Evolutionary conservation across 345 rosid genomes (phyloP), one percentile per base, ranked within the genome.

Genomic region (Fremontodendron californicum): DNA sequence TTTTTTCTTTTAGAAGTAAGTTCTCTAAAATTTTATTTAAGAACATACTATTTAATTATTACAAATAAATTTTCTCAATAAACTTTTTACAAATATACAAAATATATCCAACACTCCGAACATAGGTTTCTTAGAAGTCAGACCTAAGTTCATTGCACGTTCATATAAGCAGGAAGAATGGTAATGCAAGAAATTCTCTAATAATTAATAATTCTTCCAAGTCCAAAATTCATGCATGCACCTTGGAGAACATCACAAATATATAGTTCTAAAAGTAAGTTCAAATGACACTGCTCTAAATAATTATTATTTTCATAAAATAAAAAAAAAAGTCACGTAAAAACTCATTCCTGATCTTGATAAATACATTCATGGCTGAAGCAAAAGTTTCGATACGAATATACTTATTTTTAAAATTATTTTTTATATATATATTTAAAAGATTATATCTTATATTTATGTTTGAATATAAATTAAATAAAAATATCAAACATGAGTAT

Each of bases 281-380:
- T 58, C 8, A 60, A 42, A 61, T n/a, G 23, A 51, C 25, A 3
- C 54, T 21, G 42, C 48, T 18, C 16, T 6, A 31, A 75, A 27
- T 61, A 61, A n/a, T n/a, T n/a, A 60, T 43, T 45, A 6, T 63
- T 6, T 62, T 39, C 45, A n/a, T n/a, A n/a, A n/a, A n/a, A 15
- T 27, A n/a, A n/a, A n/a, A n/a, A 11, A 40, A 58, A 37, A 45
- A 25, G 9, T 9, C 5, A 35, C 0, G 29, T 3, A 39, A 33
- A 61, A n/a, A 39, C 6, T 61, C 75, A 16, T 77, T 90, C 98
- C 99, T 98, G 1, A 89, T 87, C 80, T 84, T 86, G 79, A 82
- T 86, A 67, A 95, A 91, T 25, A 95, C 91, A 84, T 92, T 98
- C 95, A 93, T 93, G 43, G 97, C 98, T 0, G 97, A 82, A 35